Percentiles rank a stretch among this genome's conserved stretches.
phyloP scores from a whole-genome alignment of 2,329 filamentous ascomycete genomes.

The Colletotrichum zoysiae region DNA sequence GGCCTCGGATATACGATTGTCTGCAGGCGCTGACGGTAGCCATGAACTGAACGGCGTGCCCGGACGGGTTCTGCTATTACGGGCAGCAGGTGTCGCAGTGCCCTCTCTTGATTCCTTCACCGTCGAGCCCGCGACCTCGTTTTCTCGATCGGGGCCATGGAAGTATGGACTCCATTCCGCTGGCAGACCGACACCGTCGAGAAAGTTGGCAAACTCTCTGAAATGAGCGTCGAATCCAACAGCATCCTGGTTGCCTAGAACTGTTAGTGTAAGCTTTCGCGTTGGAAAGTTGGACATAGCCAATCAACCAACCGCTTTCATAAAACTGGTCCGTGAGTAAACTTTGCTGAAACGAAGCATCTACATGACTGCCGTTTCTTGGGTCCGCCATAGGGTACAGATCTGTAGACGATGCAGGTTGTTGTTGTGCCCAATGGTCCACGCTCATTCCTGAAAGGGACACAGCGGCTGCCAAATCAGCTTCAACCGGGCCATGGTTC shows the following conservation, averaged over 20 bases:
- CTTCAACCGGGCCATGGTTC: slow-evolving; percentile 47
- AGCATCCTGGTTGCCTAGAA: slow-evolving; percentile 26
- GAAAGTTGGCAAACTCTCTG: slow-evolving; percentile 54
- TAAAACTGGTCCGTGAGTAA: slow-evolving; percentile 45
- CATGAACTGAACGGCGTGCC: slow-evolving; percentile 55
- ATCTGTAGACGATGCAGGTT: slow-evolving; percentile 12
- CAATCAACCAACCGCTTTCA: slow-evolving; percentile 42
- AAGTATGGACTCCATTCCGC: slow-evolving; percentile 56
- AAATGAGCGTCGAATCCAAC: slow-evolving; percentile 51
- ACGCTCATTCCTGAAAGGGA: slow-evolving; percentile 51
- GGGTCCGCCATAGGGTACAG: slow-evolving; percentile 33
- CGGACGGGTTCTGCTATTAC: slow-evolving; percentile 42
- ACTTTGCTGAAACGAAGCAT: slow-evolving; percentile 47
- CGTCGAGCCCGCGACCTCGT: slow-evolving; percentile 44
- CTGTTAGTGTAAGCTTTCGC: background rate
- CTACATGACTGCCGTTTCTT: slow-evolving; percentile 28
- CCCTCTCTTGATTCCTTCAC: slow-evolving; percentile 41
- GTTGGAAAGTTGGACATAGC: background rate
- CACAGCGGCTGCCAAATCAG: slow-evolving; percentile 47
- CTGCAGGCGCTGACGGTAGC: slow-evolving; percentile 52
- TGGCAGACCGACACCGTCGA: slow-evolving; percentile 53
- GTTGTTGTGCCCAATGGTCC: slow-evolving; percentile 45
- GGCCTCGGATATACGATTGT: slow-evolving; percentile 46
- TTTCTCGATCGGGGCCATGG: slow-evolving; percentile 45
- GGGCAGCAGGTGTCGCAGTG: slow-evolving; percentile 31